phyloP scores from a whole-genome alignment of 179 eudicot genomes.

The Spinacia oleracea region DNA sequence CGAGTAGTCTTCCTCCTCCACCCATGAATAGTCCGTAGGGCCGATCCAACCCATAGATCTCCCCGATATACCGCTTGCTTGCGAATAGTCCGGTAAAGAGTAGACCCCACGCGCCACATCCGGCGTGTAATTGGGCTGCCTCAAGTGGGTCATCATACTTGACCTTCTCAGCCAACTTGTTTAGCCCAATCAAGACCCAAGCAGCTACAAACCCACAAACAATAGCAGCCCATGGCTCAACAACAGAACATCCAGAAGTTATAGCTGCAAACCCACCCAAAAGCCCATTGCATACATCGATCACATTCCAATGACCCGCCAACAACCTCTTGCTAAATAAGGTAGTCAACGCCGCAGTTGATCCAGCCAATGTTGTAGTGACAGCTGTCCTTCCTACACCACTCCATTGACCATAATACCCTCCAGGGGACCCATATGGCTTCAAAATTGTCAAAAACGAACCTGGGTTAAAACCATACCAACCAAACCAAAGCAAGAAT shows the following conservation, averaged over 20 bases:
- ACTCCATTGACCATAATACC: slow-evolving; percentile 55
- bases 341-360: slow-evolving; percentile 48
- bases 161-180: slow-evolving; percentile 38
- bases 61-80: slow-evolving; percentile 29
- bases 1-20: slow-evolving; percentile 47
- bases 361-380: slow-evolving; percentile 53
- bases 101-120: slow-evolving; percentile 55
- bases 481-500: slow-evolving; percentile 51
- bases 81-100: slow-evolving; percentile 52
- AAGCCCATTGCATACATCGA: slow-evolving; percentile 50
- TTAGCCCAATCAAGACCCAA: slow-evolving; percentile 46
- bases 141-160: slow-evolving; percentile 53
- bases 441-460: slow-evolving; percentile 43
- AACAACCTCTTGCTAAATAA: slow-evolving; percentile 40
- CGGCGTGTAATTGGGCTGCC: slow-evolving; percentile 56
- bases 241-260: slow-evolving; percentile 49
- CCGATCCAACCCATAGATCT: slow-evolving; percentile 38
- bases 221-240: slow-evolving; percentile 56
- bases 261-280: slow-evolving; percentile 54
- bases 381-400: slow-evolving; percentile 52
- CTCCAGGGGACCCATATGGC: slow-evolving; percentile 35
- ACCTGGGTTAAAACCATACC: slow-evolving; percentile 59
- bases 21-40: slow-evolving; percentile 58
- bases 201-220: slow-evolving; percentile 52
- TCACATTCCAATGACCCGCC: slow-evolving; percentile 50